These are phyloP conservation scores for Rubus idaeus DNA, from an alignment of 306 rosid species.

Conservation along the genomic window DNA sequence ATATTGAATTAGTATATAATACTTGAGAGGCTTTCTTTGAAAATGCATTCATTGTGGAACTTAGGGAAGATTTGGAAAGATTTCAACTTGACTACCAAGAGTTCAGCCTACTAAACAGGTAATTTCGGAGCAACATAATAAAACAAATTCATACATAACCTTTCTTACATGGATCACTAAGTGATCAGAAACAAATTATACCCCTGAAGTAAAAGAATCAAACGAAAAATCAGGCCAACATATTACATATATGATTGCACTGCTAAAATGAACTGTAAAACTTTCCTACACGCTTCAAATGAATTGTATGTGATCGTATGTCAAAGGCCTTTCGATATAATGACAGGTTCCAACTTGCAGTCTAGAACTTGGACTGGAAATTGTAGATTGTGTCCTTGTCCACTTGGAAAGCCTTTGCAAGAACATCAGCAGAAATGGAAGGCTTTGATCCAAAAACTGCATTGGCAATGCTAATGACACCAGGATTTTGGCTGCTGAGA, in stretches of 20 bases:
- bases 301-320: background rate
- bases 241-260: too few relatives aligned
- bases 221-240: background rate
- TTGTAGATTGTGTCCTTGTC: background rate
- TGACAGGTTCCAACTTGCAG: background rate
- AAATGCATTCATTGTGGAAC: background rate
- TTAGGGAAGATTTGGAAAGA: background rate
- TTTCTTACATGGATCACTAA: conserved; percentile 1
- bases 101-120: too few relatives aligned
- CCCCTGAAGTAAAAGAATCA: background rate
- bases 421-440: conserved; percentile 19
- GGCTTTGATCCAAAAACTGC: conserved; percentile 38
- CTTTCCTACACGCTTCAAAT: background rate
- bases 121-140: background rate
- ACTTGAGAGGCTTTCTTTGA: background rate
- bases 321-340: background rate
- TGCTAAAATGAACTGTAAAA: background rate
- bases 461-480: conserved; percentile 24
- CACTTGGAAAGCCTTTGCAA: conserved; percentile 36
- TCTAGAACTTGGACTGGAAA: conserved; percentile 12
- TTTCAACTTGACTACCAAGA: too few relatives aligned
- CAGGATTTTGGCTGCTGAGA: conserved; percentile 40
- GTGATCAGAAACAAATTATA: background rate
- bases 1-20: background rate
- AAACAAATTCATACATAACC: background rate